Evolutionary conservation across 106 monocot genomes (phyloP).

Genomic region (Acanthochlamys bracteata): DNA sequence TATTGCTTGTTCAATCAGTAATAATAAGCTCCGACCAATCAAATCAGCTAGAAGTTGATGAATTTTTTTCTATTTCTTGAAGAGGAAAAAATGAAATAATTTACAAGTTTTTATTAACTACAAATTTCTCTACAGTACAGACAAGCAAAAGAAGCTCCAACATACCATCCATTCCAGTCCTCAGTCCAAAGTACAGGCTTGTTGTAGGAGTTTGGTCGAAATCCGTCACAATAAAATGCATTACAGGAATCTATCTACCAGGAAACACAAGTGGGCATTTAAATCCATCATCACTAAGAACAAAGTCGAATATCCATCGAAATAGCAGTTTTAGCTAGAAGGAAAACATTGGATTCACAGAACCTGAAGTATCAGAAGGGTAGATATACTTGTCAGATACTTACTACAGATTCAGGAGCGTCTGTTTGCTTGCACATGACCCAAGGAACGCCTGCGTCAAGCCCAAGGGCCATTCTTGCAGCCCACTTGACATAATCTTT

Average conservation of each 20-base stretch:
- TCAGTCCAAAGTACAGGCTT: slow-evolving; percentile 95
- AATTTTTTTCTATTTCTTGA: too few relatives aligned
- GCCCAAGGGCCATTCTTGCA: slow-evolving; percentile 70
- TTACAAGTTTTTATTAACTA: too few relatives aligned
- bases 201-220: slow-evolving; percentile 70
- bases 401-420: slow-evolving; percentile 88
- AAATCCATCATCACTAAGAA: too few relatives aligned
- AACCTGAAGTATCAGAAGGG: not conserved
- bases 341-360: too few relatives aligned
- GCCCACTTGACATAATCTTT: slow-evolving; percentile 89
- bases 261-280: too few relatives aligned
- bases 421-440: slow-evolving; percentile 95
- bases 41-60: too few relatives aligned
- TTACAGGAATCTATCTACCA: slow-evolving; percentile 88
- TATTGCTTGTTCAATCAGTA: too few relatives aligned
- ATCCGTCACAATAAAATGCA: slow-evolving; percentile 94
- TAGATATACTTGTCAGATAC: not conserved
- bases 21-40: too few relatives aligned
- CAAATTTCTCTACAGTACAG: not conserved
- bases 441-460: slow-evolving; percentile 82
- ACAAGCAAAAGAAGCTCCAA: slow-evolving; percentile 3
- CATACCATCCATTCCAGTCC: slow-evolving; percentile 99
- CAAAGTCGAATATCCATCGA: too few relatives aligned
- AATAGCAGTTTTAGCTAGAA: too few relatives aligned
- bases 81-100: too few relatives aligned